phyloP scores from a whole-genome alignment of 192 early-diverging fungal species.

The Geosiphon pyriformis region DNA sequence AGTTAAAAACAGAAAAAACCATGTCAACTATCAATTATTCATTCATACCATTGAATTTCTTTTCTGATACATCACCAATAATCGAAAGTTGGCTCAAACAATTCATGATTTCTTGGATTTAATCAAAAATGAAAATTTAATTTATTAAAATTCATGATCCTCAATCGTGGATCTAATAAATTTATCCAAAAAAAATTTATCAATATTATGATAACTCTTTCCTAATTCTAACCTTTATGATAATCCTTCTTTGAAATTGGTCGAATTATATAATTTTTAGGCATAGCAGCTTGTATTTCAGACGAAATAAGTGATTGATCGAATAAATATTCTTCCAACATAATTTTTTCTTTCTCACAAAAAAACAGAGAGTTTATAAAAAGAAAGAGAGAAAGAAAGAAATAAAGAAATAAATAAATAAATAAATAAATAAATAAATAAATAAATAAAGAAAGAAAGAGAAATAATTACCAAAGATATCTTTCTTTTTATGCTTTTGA shows the following conservation, averaged over 20 bases:
- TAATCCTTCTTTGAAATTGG: slow-evolving; percentile 76
- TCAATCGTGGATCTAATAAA: neutral
- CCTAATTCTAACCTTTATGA: slow-evolving; percentile 55
- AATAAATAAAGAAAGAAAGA: no score
- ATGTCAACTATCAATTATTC: no score
- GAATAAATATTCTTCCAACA: slow-evolving; percentile 27
- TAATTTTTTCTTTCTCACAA: no score
- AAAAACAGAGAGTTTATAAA: no score
- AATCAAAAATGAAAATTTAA: neutral
- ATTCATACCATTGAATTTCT: slow-evolving; percentile 62
- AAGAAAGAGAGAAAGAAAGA: neutral
- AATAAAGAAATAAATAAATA: neutral
- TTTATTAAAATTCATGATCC: neutral
- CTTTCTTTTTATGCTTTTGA: no score
- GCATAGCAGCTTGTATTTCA: slow-evolving; percentile 52
- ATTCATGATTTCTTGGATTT: slow-evolving; percentile 43
- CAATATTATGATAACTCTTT: neutral
- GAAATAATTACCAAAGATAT: no score
- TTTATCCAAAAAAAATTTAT: neutral
- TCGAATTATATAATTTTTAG: slow-evolving; percentile 64
- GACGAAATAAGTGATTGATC: slow-evolving; percentile 58
- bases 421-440: no score
- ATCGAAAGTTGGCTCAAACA: slow-evolving; percentile 73
- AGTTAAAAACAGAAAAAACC: no score
- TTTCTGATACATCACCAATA: slow-evolving; percentile 66